These are phyloP conservation scores for Mucor racemosus DNA, from an alignment of 371 early-diverging fungal species.

Conservation along the genomic window DNA sequence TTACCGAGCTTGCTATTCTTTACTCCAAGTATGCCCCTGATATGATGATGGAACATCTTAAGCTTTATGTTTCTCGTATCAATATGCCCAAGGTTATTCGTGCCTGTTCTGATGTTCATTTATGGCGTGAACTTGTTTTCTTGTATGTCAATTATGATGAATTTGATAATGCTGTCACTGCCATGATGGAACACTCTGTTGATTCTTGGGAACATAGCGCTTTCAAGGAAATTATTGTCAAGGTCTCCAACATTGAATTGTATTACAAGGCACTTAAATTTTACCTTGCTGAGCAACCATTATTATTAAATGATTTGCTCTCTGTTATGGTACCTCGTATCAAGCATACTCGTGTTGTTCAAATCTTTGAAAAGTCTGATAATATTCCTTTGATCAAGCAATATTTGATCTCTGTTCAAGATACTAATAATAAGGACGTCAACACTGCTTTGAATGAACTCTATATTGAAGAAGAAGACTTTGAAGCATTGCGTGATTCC, in stretches of 20 bases:
- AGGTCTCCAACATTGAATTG: slow-evolving; percentile 94
- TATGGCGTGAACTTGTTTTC: slow-evolving; percentile 97
- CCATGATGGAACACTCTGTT: slow-evolving; percentile 92
- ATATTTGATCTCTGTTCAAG: slow-evolving; percentile 91
- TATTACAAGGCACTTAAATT: slow-evolving; percentile 97
- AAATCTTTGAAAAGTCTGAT: slow-evolving; percentile 94
- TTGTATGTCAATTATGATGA: slow-evolving; percentile 98
- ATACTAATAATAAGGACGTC: slow-evolving; percentile 89
- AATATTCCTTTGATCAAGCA: slow-evolving; percentile 95
- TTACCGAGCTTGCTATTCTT: slow-evolving; percentile 95
- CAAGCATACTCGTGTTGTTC: slow-evolving; percentile 95
- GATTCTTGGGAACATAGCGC: slow-evolving; percentile 95
- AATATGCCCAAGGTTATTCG: slow-evolving; percentile 98
- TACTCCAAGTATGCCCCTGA: slow-evolving; percentile 96
- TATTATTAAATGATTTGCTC: slow-evolving; percentile 90
- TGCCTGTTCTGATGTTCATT: slow-evolving; percentile 89
- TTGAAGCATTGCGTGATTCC: slow-evolving; percentile 85
- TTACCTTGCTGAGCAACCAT: slow-evolving; percentile 95
- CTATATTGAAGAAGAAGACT: slow-evolving; percentile 97
- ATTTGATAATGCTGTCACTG: slow-evolving; percentile 93
- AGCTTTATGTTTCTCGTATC: slow-evolving; percentile 94
- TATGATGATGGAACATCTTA: slow-evolving; percentile 94
- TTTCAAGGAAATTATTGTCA: slow-evolving; percentile 95
- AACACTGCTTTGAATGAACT: slow-evolving; percentile 95
- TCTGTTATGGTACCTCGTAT: slow-evolving; percentile 86